A percentile compares a stretch with the other conserved stretches of the same genome.
Evolutionary conservation across 1,284 basidiomycete genomes (phyloP).

Genomic region (Trametes versicolor): DNA sequence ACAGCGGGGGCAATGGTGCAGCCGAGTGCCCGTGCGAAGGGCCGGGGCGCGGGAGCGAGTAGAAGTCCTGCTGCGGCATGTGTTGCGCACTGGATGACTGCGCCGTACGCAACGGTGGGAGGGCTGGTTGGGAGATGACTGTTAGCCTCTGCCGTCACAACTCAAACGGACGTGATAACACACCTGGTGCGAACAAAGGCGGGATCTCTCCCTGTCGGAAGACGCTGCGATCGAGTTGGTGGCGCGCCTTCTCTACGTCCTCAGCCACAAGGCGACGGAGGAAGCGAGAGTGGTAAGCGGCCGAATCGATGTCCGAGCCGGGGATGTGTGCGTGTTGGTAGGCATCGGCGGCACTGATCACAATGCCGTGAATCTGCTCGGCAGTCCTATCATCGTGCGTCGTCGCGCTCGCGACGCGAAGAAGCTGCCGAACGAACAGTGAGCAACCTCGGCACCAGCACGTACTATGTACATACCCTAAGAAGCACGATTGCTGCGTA

Average conservation of each 20-base stretch:
- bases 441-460: neutral
- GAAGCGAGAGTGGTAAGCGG: constrained; percentile 79
- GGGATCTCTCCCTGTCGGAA: constrained; percentile 24
- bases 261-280: constrained; percentile 72
- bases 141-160: neutral
- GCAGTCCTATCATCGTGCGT: constrained; percentile 64
- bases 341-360: constrained; percentile 75
- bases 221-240: constrained; percentile 32
- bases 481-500: constrained; percentile 83
- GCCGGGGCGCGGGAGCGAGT: constrained; percentile 13
- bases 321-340: constrained; percentile 73
- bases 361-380: constrained; percentile 69
- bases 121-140: constrained; percentile 10
- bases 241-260: constrained; percentile 65
- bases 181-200: constrained; percentile 28
- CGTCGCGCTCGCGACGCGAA: constrained; percentile 66
- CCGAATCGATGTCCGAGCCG: constrained; percentile 63
- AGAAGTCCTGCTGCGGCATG: constrained; percentile 12
- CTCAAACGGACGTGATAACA: neutral
- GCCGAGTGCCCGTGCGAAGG: constrained; percentile 9
- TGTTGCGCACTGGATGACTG: constrained; percentile 11
- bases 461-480: constrained; percentile 54
- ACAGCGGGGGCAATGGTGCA: constrained; percentile 23
- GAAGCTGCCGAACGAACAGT: constrained; percentile 54
- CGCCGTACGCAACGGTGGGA: constrained; percentile 25